A percentile compares a stretch with the other conserved stretches of the same genome.
phyloP scores from a whole-genome alignment of 2,329 filamentous ascomycete genomes.

The Claviceps sp. region DNA sequence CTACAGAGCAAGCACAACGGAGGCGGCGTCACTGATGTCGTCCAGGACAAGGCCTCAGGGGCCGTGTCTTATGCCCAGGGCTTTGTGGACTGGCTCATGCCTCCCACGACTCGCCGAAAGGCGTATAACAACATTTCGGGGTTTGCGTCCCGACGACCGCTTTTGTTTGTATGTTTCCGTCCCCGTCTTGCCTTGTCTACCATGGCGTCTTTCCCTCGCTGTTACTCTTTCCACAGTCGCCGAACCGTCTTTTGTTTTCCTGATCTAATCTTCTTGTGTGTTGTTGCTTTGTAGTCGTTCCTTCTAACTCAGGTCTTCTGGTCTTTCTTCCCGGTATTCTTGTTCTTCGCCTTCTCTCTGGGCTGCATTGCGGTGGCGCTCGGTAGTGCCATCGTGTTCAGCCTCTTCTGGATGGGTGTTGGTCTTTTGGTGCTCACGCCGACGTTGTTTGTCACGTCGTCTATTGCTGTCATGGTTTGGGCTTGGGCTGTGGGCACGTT shows the following conservation, averaged over 20 bases:
- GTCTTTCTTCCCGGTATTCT: constrained; percentile 50
- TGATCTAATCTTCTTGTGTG: not conserved
- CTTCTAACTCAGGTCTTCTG: constrained; percentile 50
- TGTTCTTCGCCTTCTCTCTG: constrained; percentile 55
- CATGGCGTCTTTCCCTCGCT: not conserved
- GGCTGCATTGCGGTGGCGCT: constrained; percentile 50
- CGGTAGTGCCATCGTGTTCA: constrained; percentile 48
- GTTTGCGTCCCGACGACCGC: constrained; percentile 51
- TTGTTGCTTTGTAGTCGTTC: constrained; percentile 41
- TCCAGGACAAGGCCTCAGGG: constrained; percentile 21
- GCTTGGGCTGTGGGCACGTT: constrained; percentile 52
- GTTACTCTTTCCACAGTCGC: no score
- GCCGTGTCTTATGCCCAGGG: constrained; percentile 27
- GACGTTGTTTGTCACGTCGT: constrained; percentile 51
- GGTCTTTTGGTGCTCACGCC: constrained; percentile 56
- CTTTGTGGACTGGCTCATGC: constrained; percentile 38
- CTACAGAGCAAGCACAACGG: constrained; percentile 7
- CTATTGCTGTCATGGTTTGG: constrained; percentile 51
- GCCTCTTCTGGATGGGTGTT: constrained; percentile 52
- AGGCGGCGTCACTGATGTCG: constrained; percentile 12
- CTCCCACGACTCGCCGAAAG: constrained; percentile 45
- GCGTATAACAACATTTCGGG: constrained; percentile 37
- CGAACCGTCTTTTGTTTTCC: not conserved
- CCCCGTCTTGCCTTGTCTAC: no score
- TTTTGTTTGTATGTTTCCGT: constrained; percentile 47